Conservation (phyloP, 2,329 filamentous ascomycete genomes). For the Alternaria arbusti region DNA sequence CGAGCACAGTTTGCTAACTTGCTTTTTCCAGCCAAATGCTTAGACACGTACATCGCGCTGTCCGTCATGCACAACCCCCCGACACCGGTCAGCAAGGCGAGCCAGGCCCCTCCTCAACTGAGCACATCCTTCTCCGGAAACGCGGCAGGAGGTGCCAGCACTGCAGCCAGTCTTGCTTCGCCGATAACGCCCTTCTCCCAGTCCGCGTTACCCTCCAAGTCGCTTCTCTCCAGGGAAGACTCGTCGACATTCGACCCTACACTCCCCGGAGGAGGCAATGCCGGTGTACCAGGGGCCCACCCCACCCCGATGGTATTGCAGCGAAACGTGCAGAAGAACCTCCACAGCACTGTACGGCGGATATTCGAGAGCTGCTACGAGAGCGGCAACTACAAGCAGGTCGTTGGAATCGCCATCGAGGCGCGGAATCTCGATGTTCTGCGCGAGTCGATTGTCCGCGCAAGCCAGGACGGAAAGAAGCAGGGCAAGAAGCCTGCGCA, state of each 20-base stretch:
- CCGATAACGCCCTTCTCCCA: slow-evolving; percentile 96
- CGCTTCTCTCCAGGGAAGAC: slow-evolving; percentile 83
- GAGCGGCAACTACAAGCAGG: slow-evolving; percentile 88
- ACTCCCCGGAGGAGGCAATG: slow-evolving; percentile 63
- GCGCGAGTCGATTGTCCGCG: slow-evolving; percentile 83
- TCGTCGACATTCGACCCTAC: slow-evolving; percentile 67
- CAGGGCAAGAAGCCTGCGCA: slow-evolving; percentile 64
- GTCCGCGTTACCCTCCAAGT: slow-evolving; percentile 90
- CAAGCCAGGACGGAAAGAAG: slow-evolving; percentile 81
- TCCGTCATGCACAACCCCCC: slow-evolving; percentile 66
- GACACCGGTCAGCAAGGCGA: slow-evolving; percentile 55
- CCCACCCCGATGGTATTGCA: slow-evolving; percentile 71
- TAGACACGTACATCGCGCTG: slow-evolving; percentile 94
- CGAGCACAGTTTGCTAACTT: slow-evolving; percentile 18
- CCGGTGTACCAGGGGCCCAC: slow-evolving; percentile 59
- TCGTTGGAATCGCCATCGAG: slow-evolving; percentile 95
- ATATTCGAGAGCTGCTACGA: slow-evolving; percentile 90
- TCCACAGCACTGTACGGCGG: slow-evolving; percentile 84
- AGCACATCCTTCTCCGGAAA: slow-evolving; percentile 79
- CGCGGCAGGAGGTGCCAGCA: slow-evolving; percentile 68
- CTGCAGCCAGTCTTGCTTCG: slow-evolving; percentile 73
- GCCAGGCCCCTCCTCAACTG: slow-evolving; percentile 68
- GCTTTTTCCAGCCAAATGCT: slow-evolving; percentile 73
- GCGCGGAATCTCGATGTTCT: slow-evolving; percentile 90
- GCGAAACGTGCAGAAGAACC: slow-evolving; percentile 75